Conservation (phyloP, 306 rosid species). For the Fragaria ananassa region DNA sequence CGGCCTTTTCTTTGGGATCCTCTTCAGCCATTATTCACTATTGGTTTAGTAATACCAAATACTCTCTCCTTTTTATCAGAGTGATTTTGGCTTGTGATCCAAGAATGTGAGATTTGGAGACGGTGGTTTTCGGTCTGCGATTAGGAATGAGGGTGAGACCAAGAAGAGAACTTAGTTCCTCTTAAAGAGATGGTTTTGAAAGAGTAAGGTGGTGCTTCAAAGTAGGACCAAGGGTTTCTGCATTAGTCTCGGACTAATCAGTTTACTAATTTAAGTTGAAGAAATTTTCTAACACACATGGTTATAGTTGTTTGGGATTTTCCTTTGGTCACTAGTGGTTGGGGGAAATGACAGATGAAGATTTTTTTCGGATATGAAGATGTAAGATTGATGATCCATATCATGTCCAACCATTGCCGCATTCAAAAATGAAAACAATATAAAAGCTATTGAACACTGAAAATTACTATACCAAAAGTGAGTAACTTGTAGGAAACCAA, state of each 20-base stretch:
- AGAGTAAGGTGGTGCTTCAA: slow-evolving; percentile 41
- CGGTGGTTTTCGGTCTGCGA: slow-evolving; percentile 9
- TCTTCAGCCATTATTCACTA: slow-evolving; percentile 34
- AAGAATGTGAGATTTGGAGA: neutral
- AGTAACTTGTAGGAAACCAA: neutral
- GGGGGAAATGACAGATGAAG: neutral
- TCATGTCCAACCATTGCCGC: neutral
- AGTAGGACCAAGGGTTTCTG: slow-evolving; percentile 23
- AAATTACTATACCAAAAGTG: neutral
- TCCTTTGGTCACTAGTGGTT: neutral
- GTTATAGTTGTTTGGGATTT: neutral
- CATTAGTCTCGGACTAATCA: slow-evolving; percentile 22
- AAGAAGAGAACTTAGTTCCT: slow-evolving; percentile 20
- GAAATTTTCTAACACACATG: slow-evolving; percentile 13
- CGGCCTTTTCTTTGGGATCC: slow-evolving; percentile 41
- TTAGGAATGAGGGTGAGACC: slow-evolving; percentile 6
- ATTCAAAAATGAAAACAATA: neutral
- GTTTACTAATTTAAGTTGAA: neutral
- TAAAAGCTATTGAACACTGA: neutral
- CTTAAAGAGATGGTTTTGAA: slow-evolving; percentile 20
- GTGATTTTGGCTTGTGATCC: neutral
- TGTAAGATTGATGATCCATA: neutral
- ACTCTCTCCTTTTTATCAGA: neutral
- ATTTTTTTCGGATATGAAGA: neutral
- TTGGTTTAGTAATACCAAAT: neutral